These are phyloP conservation scores for Tetracentron sinense DNA, from an alignment of 164 flowering plant genomes.

Conservation along the genomic window DNA sequence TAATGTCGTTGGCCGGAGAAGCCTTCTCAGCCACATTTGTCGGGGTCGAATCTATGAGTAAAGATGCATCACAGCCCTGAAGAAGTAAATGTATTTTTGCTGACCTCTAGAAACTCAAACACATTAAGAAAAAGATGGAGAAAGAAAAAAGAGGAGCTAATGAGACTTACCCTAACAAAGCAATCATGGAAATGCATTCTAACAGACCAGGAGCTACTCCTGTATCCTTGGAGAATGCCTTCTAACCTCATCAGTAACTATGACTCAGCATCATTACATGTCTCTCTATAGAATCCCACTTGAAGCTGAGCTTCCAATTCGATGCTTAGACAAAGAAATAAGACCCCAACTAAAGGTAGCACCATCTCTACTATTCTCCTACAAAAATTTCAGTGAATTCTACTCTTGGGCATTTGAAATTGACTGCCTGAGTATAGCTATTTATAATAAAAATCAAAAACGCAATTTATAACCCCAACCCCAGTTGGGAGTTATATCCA, in stretches of 20 bases:
- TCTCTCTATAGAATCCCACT: constrained; percentile 4
- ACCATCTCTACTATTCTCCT: too few relatives aligned
- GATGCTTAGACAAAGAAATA: background rate
- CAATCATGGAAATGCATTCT: constrained; percentile 8
- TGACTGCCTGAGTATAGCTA: too few relatives aligned
- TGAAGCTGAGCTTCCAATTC: constrained; percentile 3
- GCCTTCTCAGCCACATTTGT: background rate
- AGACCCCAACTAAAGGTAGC: background rate
- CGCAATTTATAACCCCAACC: too few relatives aligned
- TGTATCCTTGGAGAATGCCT: constrained; percentile 1
- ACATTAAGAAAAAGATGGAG: too few relatives aligned
- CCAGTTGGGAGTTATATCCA: too few relatives aligned
- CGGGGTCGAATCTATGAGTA: background rate
- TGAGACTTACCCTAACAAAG: constrained; percentile 9
- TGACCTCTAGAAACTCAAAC: background rate
- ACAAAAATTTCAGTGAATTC: too few relatives aligned
- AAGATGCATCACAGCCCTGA: background rate
- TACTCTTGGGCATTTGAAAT: too few relatives aligned
- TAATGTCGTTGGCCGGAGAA: background rate
- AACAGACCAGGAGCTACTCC: constrained; percentile 7
- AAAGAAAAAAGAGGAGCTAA: too few relatives aligned
- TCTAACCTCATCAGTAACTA: constrained; percentile 2
- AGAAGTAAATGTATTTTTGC: too few relatives aligned
- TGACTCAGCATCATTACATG: background rate
- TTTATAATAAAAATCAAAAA: too few relatives aligned